A percentile compares a stretch with the other conserved stretches of the same genome.
Evolutionary conservation across 345 rosid genomes (phyloP).

Genomic region (Triadica sebifera): DNA sequence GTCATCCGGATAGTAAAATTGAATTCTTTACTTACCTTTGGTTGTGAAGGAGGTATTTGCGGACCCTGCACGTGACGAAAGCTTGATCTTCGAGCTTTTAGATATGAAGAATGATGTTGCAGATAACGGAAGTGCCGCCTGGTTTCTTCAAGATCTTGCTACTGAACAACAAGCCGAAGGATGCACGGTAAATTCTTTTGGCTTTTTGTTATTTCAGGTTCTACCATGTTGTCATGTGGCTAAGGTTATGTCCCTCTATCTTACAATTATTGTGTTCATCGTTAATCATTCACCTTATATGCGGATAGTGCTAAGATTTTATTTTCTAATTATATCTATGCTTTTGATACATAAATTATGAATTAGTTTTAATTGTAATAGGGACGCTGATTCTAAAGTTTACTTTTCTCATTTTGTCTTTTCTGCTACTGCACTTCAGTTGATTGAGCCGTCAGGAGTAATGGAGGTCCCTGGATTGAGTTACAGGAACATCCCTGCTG

Average conservation of each 20-base stretch:
- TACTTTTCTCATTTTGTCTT: not conserved
- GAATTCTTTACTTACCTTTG: too few relatives aligned
- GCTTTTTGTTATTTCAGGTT: not conserved
- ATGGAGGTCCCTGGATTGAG: conserved; percentile 50
- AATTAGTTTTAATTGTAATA: not conserved
- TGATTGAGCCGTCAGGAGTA: conserved; percentile 65
- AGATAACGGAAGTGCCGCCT: conserved; percentile 57
- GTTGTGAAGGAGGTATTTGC: conserved; percentile 63
- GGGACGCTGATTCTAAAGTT: not conserved
- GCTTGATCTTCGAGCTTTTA: conserved; percentile 76
- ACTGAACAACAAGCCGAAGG: conserved; percentile 71
- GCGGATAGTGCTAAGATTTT: too few relatives aligned
- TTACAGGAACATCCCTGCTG: conserved; percentile 44
- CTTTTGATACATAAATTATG: not conserved
- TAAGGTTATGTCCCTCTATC: not conserved
- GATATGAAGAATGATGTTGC: conserved; percentile 67
- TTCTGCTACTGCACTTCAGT: conserved; percentile 33
- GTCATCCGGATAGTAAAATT: too few relatives aligned
- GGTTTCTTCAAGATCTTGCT: conserved; percentile 80
- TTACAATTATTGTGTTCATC: not conserved
- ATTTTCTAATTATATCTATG: too few relatives aligned
- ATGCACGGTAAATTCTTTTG: conserved; percentile 38
- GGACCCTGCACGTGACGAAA: conserved; percentile 80
- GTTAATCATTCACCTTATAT: too few relatives aligned
- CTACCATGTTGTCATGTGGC: not conserved